These are phyloP conservation scores for Auxenochlorella pyrenoidosa DNA, from an alignment of 139 green algal species.

Conservation along the genomic window DNA sequence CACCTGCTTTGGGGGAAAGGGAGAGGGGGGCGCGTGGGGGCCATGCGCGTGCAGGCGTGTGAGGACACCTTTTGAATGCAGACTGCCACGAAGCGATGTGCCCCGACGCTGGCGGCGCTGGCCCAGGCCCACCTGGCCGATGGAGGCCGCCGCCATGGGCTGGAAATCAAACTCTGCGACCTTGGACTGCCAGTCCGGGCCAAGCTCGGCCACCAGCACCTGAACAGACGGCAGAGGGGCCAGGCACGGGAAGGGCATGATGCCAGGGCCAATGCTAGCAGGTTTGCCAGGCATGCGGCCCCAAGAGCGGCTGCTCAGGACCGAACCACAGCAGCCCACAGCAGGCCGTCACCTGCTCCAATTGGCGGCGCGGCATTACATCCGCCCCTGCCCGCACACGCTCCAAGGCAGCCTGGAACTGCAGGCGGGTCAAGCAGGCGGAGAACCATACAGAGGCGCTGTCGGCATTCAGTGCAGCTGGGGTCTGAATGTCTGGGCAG, in stretches of 20 bases:
- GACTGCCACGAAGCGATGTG: too few relatives aligned
- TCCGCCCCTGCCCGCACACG: conserved; percentile 88
- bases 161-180: conserved; percentile 81
- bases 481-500: too few relatives aligned
- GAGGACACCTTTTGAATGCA: too few relatives aligned
- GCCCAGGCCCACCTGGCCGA: conserved; percentile 66
- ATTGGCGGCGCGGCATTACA: conserved; percentile 92
- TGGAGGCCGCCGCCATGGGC: conserved; percentile 91
- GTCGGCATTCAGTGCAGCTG: too few relatives aligned
- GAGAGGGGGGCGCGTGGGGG: too few relatives aligned
- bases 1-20: conserved; percentile 67
- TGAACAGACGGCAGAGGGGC: background rate
- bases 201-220: conserved; percentile 80
- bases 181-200: conserved; percentile 69
- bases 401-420: conserved; percentile 87
- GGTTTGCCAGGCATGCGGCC: too few relatives aligned
- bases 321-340: too few relatives aligned
- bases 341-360: conserved; percentile 62
- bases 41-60: too few relatives aligned
- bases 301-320: too few relatives aligned
- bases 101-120: too few relatives aligned
- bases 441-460: too few relatives aligned
- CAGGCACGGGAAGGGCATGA: background rate
- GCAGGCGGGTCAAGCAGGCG: background rate
- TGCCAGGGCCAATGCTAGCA: too few relatives aligned